Evolutionary conservation across 2,329 filamentous ascomycete genomes (phyloP), one percentile per base, ranked within the genome.

Genomic region (Trichoderma sp.): DNA sequence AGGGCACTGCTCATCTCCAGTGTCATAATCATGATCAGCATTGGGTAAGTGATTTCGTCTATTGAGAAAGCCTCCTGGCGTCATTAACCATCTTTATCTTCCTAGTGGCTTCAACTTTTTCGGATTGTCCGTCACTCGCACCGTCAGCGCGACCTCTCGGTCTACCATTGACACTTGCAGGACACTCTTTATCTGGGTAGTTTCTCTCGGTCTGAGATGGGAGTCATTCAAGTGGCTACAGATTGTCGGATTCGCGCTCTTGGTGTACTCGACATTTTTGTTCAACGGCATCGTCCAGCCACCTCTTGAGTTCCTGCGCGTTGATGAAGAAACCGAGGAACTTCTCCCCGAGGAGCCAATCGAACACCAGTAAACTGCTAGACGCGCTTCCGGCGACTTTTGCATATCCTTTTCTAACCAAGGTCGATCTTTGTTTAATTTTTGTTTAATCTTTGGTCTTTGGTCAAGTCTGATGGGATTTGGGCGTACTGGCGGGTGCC

Each of bases 211-310:
- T 4, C 87, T 99, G 2, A 94, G 94, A 70, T 99, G 96, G 96
- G 96, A 99, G 82, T 90, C 89, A 0, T 98, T 99, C 87, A 98
- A 98, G 82, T 96, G 93, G 91, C 87, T 99, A 7, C 96, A 99
- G 81, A 93, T 99, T 16, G 79, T 88, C 3, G 96, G 96, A 1
- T 99, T 99, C 74, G 91, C 83, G 1, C 82, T 97, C 72, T 86
- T 99, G 43, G 96, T 99, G 16, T 99, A 97, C 78, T 96, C 96
- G 73, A 99, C 95, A 2, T 97, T 97, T 80, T 79, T 98, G 52
- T 98, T 98, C 84, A 98, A 98, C 80, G 94, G 96, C 71, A 88
- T 99, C 69, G 87, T 98, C n/a, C 84, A 89, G 70, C 93, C 94
- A 26, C 96, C 96, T 1, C 82, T 96, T 70, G 87, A 88, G 77